These are phyloP conservation scores for Prunus campanulata DNA, from an alignment of 306 rosid species.

Conservation along the genomic window DNA sequence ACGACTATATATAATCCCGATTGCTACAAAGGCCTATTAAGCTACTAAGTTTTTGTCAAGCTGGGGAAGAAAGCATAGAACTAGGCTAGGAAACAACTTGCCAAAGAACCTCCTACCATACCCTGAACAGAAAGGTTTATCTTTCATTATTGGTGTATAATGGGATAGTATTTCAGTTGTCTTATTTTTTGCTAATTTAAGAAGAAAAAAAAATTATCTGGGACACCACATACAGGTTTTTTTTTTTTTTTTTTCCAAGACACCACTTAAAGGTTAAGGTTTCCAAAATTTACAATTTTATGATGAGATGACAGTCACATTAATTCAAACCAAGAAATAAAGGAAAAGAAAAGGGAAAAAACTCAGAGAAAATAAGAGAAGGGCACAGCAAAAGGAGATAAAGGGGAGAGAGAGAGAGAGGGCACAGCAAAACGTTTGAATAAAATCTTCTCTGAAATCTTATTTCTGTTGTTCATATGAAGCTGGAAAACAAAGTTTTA, in stretches of 20 bases:
- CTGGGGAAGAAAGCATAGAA: conserved; percentile 18
- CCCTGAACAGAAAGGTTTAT: not conserved
- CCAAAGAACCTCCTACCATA: conserved; percentile 1
- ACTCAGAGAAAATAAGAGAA: not conserved
- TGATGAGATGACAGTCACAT: not conserved
- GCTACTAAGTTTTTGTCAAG: too few species aligned
- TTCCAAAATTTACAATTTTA: not conserved
- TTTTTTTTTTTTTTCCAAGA: not conserved
- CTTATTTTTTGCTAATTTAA: not conserved
- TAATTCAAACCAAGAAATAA: not conserved
- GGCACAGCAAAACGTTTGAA: not conserved
- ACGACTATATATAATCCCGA: not conserved
- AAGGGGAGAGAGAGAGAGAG: not conserved
- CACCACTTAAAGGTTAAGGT: not conserved
- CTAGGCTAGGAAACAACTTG: conserved; percentile 14
- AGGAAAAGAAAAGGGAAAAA: not conserved
- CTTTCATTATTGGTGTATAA: not conserved
- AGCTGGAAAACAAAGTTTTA: too few species aligned
- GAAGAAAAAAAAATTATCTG: not conserved
- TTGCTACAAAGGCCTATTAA: not conserved
- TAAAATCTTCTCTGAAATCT: not conserved
- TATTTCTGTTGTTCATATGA: not conserved
- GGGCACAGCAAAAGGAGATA: conserved; percentile 2
- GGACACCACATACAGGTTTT: not conserved
- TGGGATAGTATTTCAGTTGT: not conserved